Conservation (phyloP, 306 rosid species). For the Bauhinia variegata region DNA sequence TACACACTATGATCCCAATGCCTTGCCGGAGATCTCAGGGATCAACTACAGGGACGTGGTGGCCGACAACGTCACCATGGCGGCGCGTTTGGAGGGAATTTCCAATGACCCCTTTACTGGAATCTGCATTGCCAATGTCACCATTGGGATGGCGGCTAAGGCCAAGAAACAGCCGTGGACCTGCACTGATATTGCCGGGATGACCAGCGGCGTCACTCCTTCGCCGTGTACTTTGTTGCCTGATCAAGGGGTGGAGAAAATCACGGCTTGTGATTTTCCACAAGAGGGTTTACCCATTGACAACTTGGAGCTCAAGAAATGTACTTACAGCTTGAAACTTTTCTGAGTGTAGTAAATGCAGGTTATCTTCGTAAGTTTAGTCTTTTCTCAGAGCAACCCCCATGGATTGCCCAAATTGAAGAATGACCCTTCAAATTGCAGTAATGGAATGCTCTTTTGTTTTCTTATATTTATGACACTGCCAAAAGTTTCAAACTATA, state of each 20-base stretch:
- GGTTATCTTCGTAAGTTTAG: conserved; percentile 22
- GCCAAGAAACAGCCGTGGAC: conserved; percentile 78
- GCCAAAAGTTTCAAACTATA: neutral
- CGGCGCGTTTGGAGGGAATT: conserved; percentile 79
- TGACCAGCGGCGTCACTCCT: conserved; percentile 70
- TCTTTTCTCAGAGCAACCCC: conserved; percentile 12
- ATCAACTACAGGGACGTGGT: conserved; percentile 64
- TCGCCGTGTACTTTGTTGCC: conserved; percentile 62
- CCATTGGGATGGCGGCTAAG: conserved; percentile 62
- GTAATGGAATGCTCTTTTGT: conserved; percentile 10
- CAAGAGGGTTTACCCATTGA: conserved; percentile 60
- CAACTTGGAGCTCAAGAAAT: conserved; percentile 52
- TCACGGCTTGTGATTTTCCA: conserved; percentile 64
- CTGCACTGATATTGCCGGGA: conserved; percentile 63
- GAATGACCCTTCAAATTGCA: conserved; percentile 22
- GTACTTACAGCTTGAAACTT: conserved; percentile 47
- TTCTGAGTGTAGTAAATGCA: conserved; percentile 1
- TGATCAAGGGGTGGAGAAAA: conserved; percentile 50
- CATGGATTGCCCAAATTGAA: conserved; percentile 31
- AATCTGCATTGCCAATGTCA: conserved; percentile 76
- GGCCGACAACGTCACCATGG: conserved; percentile 71
- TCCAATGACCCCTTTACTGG: conserved; percentile 65
- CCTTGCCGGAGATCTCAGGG: conserved; percentile 59
- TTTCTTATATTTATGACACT: conserved; percentile 12
- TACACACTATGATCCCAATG: conserved; percentile 59